Percentiles rank a stretch among this genome's conserved stretches.
phyloP scores from a whole-genome alignment of 805 yeast genomes.

The Suhomyces tanzawaensis region DNA sequence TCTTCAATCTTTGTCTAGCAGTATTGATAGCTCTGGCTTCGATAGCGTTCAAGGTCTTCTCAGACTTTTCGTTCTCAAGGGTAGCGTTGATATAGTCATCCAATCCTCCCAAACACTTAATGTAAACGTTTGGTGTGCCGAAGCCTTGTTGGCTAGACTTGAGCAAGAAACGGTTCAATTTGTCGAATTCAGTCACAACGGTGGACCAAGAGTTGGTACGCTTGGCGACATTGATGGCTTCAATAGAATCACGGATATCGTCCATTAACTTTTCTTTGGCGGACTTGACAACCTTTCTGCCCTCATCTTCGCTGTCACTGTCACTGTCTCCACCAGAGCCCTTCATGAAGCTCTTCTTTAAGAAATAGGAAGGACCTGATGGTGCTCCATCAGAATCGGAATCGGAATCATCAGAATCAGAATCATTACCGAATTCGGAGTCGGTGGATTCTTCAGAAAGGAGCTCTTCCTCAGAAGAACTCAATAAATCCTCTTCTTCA shows the following conservation, averaged over 20 bases:
- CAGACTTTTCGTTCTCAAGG: constrained; percentile 48
- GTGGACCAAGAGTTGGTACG: constrained; percentile 76
- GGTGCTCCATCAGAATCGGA: constrained; percentile 38
- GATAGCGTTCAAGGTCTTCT: constrained; percentile 75
- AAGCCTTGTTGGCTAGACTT: constrained; percentile 75
- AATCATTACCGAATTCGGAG: constrained; percentile 51
- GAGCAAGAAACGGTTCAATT: constrained; percentile 60
- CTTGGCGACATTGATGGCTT: constrained; percentile 65
- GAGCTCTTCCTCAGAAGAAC: constrained; percentile 58
- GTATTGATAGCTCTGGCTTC: constrained; percentile 86
- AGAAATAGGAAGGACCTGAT: constrained; percentile 53
- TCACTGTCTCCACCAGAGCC: constrained; percentile 39
- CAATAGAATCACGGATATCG: constrained; percentile 70
- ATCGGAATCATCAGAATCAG: constrained; percentile 19
- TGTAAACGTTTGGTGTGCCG: constrained; percentile 68
- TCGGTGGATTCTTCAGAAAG: constrained; percentile 44
- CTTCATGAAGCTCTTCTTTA: constrained; percentile 49
- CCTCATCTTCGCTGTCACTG: constrained; percentile 59
- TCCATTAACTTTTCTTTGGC: constrained; percentile 91
- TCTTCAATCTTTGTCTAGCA: constrained; percentile 82
- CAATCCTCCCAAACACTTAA: constrained; percentile 65
- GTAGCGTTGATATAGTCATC: constrained; percentile 63
- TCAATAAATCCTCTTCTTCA: constrained; percentile 49
- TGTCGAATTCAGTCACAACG: constrained; percentile 75
- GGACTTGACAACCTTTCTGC: constrained; percentile 82